Evolutionary conservation across 495 filamentous ascomycete species (phyloP).

Genomic region (Podospora appendiculata): DNA sequence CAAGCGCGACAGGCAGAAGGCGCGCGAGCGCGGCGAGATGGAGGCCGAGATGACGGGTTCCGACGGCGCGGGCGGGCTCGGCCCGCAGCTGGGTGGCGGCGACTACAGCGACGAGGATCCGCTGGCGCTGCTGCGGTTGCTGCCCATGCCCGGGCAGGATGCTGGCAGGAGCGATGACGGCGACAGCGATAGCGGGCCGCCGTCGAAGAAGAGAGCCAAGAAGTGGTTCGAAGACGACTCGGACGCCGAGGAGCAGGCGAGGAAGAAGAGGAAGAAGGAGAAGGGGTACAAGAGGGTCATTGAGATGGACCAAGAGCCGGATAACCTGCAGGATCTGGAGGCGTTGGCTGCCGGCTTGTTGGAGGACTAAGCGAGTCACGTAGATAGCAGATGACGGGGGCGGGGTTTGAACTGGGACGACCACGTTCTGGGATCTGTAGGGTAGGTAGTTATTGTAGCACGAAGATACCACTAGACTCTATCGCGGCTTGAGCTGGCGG

Average conservation of each 20-base stretch:
- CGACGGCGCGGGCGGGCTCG: conserved; percentile 22
- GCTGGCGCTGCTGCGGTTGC: conserved; percentile 39
- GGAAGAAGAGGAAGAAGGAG: conserved; percentile 36
- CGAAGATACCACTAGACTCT: too few relatives aligned
- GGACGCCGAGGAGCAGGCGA: conserved; percentile 30
- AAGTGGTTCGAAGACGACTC: conserved; percentile 44
- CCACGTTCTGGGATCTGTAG: background rate
- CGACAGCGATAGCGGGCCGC: conserved; percentile 14
- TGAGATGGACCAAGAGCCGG: conserved; percentile 55
- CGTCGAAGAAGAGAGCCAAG: conserved; percentile 37
- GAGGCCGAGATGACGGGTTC: conserved; percentile 40
- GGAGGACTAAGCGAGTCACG: conserved; percentile 30
- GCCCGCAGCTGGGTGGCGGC: conserved; percentile 17
- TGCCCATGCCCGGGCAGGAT: conserved; percentile 38
- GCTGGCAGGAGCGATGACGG: conserved; percentile 15
- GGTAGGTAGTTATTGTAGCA: too few relatives aligned
- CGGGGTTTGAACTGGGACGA: background rate
- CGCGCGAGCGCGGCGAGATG: conserved; percentile 54
- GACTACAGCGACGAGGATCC: conserved; percentile 35
- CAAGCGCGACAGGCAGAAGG: conserved; percentile 82
- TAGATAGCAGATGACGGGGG: too few relatives aligned
- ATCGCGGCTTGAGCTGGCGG: too few relatives aligned
- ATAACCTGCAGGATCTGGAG: conserved; percentile 86
- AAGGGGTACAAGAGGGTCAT: conserved; percentile 43
- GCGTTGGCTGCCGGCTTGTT: conserved; percentile 77